Conservation (phyloP, 192 early-diverging fungal species). For the Coemansia aciculifera region DNA sequence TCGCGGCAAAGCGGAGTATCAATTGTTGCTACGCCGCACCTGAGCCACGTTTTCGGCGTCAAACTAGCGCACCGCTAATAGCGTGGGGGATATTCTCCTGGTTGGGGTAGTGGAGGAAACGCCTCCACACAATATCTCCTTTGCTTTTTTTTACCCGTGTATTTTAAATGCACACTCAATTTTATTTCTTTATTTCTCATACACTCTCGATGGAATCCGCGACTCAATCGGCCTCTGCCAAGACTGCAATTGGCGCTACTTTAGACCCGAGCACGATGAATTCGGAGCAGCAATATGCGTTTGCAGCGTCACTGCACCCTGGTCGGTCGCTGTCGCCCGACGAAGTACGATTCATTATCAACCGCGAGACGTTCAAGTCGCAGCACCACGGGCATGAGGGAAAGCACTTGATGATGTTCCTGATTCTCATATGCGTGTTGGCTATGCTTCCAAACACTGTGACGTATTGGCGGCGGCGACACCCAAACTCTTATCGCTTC, state of each 20-base stretch:
- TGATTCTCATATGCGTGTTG: conserved; percentile 39
- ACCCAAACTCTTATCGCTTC: conserved; percentile 40
- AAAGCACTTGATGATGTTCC: conserved; percentile 43
- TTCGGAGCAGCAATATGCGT: conserved; percentile 22
- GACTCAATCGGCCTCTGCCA: neutral
- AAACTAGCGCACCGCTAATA: conserved; percentile 35
- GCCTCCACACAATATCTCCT: neutral
- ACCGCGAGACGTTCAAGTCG: conserved; percentile 32
- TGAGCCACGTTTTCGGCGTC: conserved; percentile 37
- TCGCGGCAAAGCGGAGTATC: conserved; percentile 32
- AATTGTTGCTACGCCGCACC: conserved; percentile 39
- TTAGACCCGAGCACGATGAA: conserved; percentile 9
- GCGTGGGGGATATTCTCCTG: neutral
- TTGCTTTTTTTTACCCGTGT: neutral
- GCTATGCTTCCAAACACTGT: conserved; percentile 45
- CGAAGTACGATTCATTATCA: conserved; percentile 16
- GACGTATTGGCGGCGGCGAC: conserved; percentile 38
- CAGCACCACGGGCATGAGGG: conserved; percentile 41
- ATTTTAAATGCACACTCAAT: neutral
- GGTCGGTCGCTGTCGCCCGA: conserved; percentile 27
- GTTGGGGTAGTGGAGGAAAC: neutral
- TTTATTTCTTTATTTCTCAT: neutral
- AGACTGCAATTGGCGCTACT: neutral
- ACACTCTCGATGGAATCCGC: conserved; percentile 1
- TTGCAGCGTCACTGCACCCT: conserved; percentile 26